phyloP scores from a whole-genome alignment of 2,329 filamentous ascomycete species.

The Pyrenophora teres region DNA sequence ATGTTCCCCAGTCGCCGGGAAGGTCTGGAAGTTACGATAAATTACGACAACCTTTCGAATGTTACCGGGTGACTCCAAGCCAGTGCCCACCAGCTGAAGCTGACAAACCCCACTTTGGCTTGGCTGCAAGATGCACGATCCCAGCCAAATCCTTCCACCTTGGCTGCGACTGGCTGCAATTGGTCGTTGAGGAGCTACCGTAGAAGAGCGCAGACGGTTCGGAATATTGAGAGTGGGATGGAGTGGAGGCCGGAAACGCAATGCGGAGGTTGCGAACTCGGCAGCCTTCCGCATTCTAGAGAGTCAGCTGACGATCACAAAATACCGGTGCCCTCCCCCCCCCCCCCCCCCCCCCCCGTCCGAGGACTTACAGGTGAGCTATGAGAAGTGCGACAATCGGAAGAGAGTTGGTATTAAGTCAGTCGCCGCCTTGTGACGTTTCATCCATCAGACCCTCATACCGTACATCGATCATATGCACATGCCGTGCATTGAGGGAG shows the following conservation, averaged over 20 bases:
- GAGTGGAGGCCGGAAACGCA: slow-evolving; percentile 7
- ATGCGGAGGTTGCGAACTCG: slow-evolving; percentile 9
- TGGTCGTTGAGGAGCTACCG: slow-evolving; percentile 4
- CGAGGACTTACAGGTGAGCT: neutral
- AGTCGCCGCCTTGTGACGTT: too few species aligned
- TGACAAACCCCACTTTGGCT: slow-evolving; percentile 26
- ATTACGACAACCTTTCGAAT: neutral
- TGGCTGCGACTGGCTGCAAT: slow-evolving; percentile 3
- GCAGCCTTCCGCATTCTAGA: slow-evolving; percentile 1
- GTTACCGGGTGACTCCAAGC: neutral
- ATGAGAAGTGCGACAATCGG: too few species aligned
- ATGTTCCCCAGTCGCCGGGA: neutral
- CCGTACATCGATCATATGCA: neutral
- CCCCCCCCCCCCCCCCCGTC: neutral
- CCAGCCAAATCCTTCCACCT: slow-evolving; percentile 5
- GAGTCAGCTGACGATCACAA: neutral
- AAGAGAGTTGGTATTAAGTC: too few species aligned
- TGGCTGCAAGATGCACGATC: slow-evolving; percentile 8
- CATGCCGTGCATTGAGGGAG: neutral
- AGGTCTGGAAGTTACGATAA: neutral
- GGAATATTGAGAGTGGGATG: slow-evolving; percentile 2
- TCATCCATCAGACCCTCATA: too few species aligned
- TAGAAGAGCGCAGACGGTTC: slow-evolving; percentile 8
- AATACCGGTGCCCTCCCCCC: neutral
- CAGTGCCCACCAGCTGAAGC: slow-evolving; percentile 11